Conservation (phyloP, 2,329 filamentous ascomycete species). For the Pseudopithomyces chartarum region DNA sequence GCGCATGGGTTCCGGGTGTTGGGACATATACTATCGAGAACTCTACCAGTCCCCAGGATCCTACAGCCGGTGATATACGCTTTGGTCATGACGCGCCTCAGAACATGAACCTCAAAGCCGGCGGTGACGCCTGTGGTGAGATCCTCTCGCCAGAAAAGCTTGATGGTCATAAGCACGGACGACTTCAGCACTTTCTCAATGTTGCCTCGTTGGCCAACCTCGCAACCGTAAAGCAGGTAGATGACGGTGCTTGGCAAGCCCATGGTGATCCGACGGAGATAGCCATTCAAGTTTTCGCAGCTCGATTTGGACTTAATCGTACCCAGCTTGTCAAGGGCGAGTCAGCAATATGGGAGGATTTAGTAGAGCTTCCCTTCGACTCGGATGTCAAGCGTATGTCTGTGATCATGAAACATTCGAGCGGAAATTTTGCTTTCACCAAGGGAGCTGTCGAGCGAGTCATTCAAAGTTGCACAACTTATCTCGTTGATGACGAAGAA, state of each 20-base stretch:
- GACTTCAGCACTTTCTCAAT: constrained; percentile 32
- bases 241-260: constrained; percentile 44
- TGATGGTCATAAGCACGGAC: neutral
- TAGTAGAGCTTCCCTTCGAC: constrained; percentile 74
- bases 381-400: constrained; percentile 78
- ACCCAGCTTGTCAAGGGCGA: constrained; percentile 49
- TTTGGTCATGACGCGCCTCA: constrained; percentile 36
- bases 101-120: constrained; percentile 4
- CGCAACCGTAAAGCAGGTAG: constrained; percentile 51
- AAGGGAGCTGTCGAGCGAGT: constrained; percentile 73
- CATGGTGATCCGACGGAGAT: constrained; percentile 63
- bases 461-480: constrained; percentile 50
- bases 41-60: constrained; percentile 37
- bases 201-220: constrained; percentile 53
- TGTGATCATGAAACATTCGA: constrained; percentile 48
- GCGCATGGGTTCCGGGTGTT: constrained; percentile 40
- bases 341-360: constrained; percentile 28
- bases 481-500: constrained; percentile 59
- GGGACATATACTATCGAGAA: constrained; percentile 40
- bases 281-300: constrained; percentile 74
- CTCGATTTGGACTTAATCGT: constrained; percentile 64
- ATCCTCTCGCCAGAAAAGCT: neutral
- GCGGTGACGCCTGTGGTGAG: neutral
- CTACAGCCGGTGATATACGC: constrained; percentile 34
- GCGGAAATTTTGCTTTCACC: constrained; percentile 57